These are phyloP conservation scores for Acrocalymma vagum DNA, from an alignment of 2,329 filamentous ascomycete genomes.

Conservation along the genomic window DNA sequence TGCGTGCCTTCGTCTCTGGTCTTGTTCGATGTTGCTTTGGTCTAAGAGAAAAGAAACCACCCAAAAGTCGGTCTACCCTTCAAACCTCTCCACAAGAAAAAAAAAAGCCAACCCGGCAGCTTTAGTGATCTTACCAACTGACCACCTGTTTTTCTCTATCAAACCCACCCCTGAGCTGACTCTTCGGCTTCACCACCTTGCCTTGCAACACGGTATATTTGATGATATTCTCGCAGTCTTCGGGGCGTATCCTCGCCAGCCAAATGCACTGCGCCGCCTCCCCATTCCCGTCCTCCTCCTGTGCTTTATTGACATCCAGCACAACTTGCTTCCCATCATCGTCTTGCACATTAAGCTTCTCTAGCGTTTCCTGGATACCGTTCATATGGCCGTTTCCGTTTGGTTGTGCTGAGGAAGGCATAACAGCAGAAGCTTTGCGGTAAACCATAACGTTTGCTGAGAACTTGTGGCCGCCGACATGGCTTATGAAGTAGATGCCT, in stretches of 20 bases:
- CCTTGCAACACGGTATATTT: conserved; percentile 90
- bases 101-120: too few species aligned
- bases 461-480: conserved; percentile 97
- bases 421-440: conserved; percentile 59
- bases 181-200: conserved; percentile 89
- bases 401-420: too few species aligned
- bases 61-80: too few species aligned
- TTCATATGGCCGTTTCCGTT: conserved; percentile 30
- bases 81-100: too few species aligned
- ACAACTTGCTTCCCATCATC: conserved; percentile 47
- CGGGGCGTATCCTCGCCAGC: conserved; percentile 83
- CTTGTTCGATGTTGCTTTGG: too few species aligned
- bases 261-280: conserved; percentile 88
- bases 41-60: too few species aligned
- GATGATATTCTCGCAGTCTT: conserved; percentile 93
- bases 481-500: conserved; percentile 94
- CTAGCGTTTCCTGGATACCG: conserved; percentile 43
- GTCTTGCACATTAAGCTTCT: conserved; percentile 48
- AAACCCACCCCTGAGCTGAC: conserved; percentile 88
- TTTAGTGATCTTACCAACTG: conserved; percentile 79
- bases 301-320: conserved; percentile 41
- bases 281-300: conserved; percentile 45
- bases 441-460: conserved; percentile 95
- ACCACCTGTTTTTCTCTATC: conserved; percentile 80
- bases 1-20: too few species aligned